Evolutionary conservation across 2,329 filamentous ascomycete species (phyloP).

Genomic region (Aspergillus sp.): DNA sequence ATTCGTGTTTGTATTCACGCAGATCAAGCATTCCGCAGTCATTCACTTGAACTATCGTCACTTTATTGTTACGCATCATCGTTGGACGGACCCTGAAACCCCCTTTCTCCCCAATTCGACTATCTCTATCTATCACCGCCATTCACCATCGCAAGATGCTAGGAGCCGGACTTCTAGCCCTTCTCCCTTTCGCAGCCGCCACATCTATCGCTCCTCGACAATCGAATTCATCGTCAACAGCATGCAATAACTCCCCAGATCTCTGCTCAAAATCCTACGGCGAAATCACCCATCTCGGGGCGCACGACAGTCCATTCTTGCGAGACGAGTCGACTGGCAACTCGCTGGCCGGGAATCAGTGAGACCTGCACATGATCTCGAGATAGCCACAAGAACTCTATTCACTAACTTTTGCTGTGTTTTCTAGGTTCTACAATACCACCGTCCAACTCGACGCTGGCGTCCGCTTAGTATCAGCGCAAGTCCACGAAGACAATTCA

Average conservation of each 20-base stretch:
- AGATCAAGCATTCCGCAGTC: background rate
- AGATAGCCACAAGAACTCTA: background rate
- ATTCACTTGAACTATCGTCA: background rate
- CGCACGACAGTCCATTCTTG: conserved; percentile 75
- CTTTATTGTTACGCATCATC: background rate
- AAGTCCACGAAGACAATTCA: conserved; percentile 67
- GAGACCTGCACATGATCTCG: conserved; percentile 29
- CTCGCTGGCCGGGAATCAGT: conserved; percentile 73
- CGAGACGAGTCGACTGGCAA: conserved; percentile 65
- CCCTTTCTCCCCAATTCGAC: background rate
- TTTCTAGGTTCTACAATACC: conserved; percentile 62
- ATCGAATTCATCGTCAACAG: conserved; percentile 34
- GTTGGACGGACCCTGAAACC: background rate
- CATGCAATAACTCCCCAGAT: conserved; percentile 80
- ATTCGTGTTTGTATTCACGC: background rate
- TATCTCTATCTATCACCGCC: background rate
- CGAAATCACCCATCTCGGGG: conserved; percentile 77
- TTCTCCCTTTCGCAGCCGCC: conserved; percentile 35
- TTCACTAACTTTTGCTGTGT: conserved; percentile 2
- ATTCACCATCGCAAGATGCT: conserved; percentile 29
- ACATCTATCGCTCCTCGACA: conserved; percentile 36
- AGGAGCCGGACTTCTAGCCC: conserved; percentile 32
- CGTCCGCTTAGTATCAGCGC: conserved; percentile 71
- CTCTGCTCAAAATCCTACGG: conserved; percentile 74
- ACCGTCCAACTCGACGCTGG: conserved; percentile 72